Percentiles rank a stretch among this genome's conserved stretches.
Conservation (phyloP, 495 filamentous ascomycete species). For the Penicillium goetzii region DNA sequence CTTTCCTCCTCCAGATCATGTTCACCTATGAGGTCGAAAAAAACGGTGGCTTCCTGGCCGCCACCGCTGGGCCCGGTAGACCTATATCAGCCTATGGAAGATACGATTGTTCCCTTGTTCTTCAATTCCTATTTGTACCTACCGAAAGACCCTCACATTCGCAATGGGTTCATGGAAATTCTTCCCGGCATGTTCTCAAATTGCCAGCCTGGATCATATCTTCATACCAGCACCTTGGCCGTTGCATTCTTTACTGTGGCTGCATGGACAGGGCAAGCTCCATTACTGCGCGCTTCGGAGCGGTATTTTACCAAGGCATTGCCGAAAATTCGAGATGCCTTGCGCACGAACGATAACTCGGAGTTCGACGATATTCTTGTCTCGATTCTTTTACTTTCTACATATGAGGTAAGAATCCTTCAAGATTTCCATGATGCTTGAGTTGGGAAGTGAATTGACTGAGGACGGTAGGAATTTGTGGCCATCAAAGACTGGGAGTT, state of each 20-base stretch:
- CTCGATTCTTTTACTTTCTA: slow-evolving; percentile 62
- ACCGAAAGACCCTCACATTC: slow-evolving; percentile 35
- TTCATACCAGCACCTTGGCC: slow-evolving; percentile 62
- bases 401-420: slow-evolving; percentile 59
- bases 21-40: background rate
- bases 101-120: slow-evolving; percentile 38
- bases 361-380: slow-evolving; percentile 61
- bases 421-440: background rate
- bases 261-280: slow-evolving; percentile 49
- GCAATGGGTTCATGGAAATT: slow-evolving; percentile 51
- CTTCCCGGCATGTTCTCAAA: slow-evolving; percentile 58
- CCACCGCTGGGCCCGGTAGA: slow-evolving; percentile 8
- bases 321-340: slow-evolving; percentile 53
- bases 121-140: slow-evolving; percentile 43
- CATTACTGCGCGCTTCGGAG: slow-evolving; percentile 42
- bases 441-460: background rate
- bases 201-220: slow-evolving; percentile 47
- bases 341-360: slow-evolving; percentile 52
- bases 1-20: background rate
- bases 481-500: slow-evolving; percentile 32
- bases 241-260: slow-evolving; percentile 57
- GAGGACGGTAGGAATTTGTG: slow-evolving; percentile 33
- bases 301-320: slow-evolving; percentile 52
- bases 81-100: slow-evolving; percentile 36
- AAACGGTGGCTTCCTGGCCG: slow-evolving; percentile 8